Conservation (phyloP, 2,329 filamentous ascomycete species). For the Phyllosticta citriasiana region DNA sequence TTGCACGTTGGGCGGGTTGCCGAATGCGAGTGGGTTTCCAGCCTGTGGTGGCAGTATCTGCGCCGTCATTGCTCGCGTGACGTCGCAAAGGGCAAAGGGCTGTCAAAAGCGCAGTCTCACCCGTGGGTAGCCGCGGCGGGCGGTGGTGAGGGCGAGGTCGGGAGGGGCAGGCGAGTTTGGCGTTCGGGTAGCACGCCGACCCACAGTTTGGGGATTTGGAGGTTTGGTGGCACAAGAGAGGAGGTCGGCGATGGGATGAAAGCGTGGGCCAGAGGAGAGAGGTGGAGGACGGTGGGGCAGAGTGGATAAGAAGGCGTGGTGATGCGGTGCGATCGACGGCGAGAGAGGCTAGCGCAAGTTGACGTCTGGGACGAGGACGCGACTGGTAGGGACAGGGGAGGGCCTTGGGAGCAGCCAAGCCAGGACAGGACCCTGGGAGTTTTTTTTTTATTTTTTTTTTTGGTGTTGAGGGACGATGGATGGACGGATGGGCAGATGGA, state of each 20-base stretch:
- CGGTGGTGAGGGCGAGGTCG: neutral
- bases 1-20: constrained; percentile 5
- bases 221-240: constrained; percentile 4
- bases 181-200: neutral
- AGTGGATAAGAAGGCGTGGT: neutral
- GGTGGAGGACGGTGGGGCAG: neutral
- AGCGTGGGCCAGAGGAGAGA: neutral
- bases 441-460: neutral
- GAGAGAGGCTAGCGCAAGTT: constrained; percentile 3
- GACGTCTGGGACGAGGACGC: constrained; percentile 2
- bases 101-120: constrained; percentile 5
- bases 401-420: neutral
- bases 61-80: constrained; percentile 9
- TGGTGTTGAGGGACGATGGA: neutral
- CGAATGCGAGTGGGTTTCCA: constrained; percentile 6
- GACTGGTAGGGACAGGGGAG: neutral
- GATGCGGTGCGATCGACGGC: neutral
- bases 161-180: neutral
- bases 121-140: constrained; percentile 3
- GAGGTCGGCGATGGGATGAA: constrained; percentile 2
- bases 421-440: neutral
- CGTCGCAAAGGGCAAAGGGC: neutral
- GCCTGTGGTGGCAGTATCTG: constrained; percentile 9
- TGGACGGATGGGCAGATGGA: neutral
- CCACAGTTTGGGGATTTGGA: neutral